Evolutionary conservation across 371 early-diverging fungal genomes (phyloP).

Genomic region (Rhizopus delemar): DNA sequence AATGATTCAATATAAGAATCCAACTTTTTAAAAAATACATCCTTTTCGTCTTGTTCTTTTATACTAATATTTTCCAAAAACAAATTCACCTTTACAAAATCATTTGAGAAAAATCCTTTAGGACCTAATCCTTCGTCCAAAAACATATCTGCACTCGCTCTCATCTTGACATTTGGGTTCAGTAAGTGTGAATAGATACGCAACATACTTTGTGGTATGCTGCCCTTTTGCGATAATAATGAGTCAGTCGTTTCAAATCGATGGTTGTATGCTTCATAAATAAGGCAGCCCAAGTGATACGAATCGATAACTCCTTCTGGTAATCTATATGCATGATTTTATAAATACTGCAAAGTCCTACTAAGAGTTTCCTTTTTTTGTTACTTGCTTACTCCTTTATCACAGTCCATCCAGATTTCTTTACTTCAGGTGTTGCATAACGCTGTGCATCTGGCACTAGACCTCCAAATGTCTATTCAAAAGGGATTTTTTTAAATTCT

Average conservation of each 20-base stretch:
- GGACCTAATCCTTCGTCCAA: conserved; percentile 64
- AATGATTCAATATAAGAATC: conserved; percentile 65
- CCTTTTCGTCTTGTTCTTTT: conserved; percentile 82
- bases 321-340: conserved; percentile 24
- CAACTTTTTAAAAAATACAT: conserved; percentile 71
- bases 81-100: conserved; percentile 74
- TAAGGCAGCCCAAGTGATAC: conserved; percentile 78
- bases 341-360: too few relatives aligned
- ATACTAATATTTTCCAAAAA: conserved; percentile 88
- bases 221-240: conserved; percentile 50
- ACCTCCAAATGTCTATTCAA: conserved; percentile 64
- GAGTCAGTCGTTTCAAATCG: conserved; percentile 64
- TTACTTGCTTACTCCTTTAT: conserved; percentile 59
- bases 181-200: conserved; percentile 56
- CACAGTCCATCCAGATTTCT: conserved; percentile 64
- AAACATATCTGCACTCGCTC: conserved; percentile 71
- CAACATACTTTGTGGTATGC: conserved; percentile 66
- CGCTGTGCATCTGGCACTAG: conserved; percentile 65
- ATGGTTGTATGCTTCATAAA: conserved; percentile 82
- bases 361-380: conserved; percentile 6
- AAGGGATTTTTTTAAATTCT: background rate
- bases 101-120: conserved; percentile 74
- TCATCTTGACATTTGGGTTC: conserved; percentile 51
- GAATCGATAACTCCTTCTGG: conserved; percentile 67
- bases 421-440: conserved; percentile 77